phyloP scores from a whole-genome alignment of 1,284 basidiomycete species.

The Ganoderma meredithae region DNA sequence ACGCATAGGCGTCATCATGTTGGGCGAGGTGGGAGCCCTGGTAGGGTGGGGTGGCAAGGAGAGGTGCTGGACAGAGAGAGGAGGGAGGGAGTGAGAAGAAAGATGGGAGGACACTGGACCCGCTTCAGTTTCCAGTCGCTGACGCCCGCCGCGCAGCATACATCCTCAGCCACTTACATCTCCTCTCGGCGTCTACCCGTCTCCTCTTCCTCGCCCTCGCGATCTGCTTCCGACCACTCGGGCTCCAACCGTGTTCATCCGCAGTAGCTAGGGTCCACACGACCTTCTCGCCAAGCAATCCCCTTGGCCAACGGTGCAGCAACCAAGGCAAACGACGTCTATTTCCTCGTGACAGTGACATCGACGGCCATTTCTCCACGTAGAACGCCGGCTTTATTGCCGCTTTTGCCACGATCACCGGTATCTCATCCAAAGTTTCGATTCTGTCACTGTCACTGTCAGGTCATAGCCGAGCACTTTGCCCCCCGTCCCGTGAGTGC shows the following conservation, averaged over 20 bases:
- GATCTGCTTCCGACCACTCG: background rate
- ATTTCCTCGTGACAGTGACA: background rate
- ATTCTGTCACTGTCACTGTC: too few species aligned
- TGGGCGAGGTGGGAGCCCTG: constrained; percentile 38
- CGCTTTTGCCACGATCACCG: background rate
- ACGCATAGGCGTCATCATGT: constrained; percentile 82
- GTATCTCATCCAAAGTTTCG: background rate
- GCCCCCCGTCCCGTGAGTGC: too few species aligned
- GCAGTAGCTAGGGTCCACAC: too few species aligned
- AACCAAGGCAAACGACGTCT: background rate
- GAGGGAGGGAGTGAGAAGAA: constrained; percentile 14
- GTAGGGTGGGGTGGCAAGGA: constrained; percentile 21
- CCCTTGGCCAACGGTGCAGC: too few species aligned
- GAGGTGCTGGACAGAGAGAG: constrained; percentile 16
- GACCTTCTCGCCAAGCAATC: too few species aligned
- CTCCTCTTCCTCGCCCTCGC: too few species aligned
- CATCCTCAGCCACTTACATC: background rate
- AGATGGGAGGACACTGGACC: constrained; percentile 4
- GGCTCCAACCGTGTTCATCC: too few species aligned
- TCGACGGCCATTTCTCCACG: background rate
- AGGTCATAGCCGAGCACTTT: too few species aligned
- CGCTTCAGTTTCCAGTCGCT: background rate
- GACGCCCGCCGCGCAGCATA: background rate
- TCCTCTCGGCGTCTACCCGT: background rate
- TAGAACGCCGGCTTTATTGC: background rate